A percentile compares a stretch with the other conserved stretches of the same genome.
Conservation (phyloP, 1,284 basidiomycete genomes). For the Macrocystidia cucumis region DNA sequence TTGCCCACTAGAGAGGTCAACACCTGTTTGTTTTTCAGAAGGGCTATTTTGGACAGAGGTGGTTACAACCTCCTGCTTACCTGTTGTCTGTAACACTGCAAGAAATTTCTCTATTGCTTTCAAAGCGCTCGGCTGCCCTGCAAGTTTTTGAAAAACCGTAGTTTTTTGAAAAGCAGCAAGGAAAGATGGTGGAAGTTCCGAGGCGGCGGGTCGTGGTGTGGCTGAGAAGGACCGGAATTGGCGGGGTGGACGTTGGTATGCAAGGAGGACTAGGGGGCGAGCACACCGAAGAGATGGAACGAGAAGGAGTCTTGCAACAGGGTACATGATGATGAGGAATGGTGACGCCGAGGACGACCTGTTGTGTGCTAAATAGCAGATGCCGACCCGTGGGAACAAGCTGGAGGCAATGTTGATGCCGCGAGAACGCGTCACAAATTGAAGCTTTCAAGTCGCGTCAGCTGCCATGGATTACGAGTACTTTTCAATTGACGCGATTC, state of each 20-base stretch:
- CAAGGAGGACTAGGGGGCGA: constrained; percentile 7
- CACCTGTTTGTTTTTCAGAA: constrained; percentile 28
- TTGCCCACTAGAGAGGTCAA: constrained; percentile 34
- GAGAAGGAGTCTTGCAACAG: constrained; percentile 8
- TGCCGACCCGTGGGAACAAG: neutral
- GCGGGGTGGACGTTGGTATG: constrained; percentile 10
- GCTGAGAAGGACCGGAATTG: constrained; percentile 25
- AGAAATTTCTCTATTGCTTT: constrained; percentile 37
- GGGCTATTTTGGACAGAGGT: too few relatives aligned
- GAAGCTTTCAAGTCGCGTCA: constrained; percentile 7
- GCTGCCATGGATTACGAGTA: constrained; percentile 78
- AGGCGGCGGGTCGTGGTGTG: constrained; percentile 24
- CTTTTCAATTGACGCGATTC: constrained; percentile 81
- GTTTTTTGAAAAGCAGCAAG: constrained; percentile 34
- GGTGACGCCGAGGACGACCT: neutral
- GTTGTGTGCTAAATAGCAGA: neutral
- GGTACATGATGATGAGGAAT: constrained; percentile 10
- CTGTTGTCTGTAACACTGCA: constrained; percentile 39
- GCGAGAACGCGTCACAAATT: constrained; percentile 15
- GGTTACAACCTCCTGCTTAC: too few relatives aligned
- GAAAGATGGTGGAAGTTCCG: constrained; percentile 28
- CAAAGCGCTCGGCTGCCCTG: constrained; percentile 40
- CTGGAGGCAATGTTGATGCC: too few relatives aligned
- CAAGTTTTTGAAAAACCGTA: constrained; percentile 38
- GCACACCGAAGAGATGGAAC: constrained; percentile 9